Conservation (phyloP, 2,329 filamentous ascomycete species). For the Monosporascus cannonballus region DNA sequence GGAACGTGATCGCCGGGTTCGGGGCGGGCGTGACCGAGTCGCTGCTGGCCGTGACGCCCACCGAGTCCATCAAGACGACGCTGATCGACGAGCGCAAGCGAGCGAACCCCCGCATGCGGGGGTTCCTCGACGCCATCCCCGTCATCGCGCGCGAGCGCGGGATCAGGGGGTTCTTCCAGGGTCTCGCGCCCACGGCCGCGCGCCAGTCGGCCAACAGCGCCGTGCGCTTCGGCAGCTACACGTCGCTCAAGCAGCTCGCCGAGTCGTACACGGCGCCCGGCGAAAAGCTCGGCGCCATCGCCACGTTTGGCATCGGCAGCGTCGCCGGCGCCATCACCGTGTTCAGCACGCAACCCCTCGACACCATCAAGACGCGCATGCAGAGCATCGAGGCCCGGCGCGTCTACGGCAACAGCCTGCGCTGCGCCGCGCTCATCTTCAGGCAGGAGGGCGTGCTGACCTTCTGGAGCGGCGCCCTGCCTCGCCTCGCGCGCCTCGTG, state of each 20-base stretch:
- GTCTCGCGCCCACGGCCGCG: conserved; percentile 90
- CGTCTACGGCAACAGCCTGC: conserved; percentile 81
- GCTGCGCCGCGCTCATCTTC: conserved; percentile 77
- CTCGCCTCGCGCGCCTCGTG: conserved; percentile 75
- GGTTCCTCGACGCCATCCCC: conserved; percentile 83
- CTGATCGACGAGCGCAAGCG: conserved; percentile 95
- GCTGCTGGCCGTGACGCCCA: conserved; percentile 87
- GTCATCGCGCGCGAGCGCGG: conserved; percentile 87
- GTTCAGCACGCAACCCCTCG: conserved; percentile 67
- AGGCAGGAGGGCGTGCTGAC: conserved; percentile 84
- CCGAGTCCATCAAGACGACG: conserved; percentile 97
- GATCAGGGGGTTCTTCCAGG: conserved; percentile 89
- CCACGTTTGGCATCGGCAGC: conserved; percentile 87
- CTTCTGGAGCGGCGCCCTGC: conserved; percentile 90
- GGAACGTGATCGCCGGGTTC: conserved; percentile 89
- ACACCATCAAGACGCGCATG: conserved; percentile 97
- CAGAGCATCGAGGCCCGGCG: conserved; percentile 83
- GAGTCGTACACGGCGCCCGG: conserved; percentile 89
- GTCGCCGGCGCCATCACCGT: conserved; percentile 89
- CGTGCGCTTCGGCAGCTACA: conserved; percentile 86
- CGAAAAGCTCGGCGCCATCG: conserved; percentile 82
- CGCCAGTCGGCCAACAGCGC: conserved; percentile 93
- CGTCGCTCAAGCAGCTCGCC: conserved; percentile 81
- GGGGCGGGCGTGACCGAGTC: conserved; percentile 93
- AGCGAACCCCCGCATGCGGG: conserved; percentile 76